phyloP scores from a whole-genome alignment of 305 asterid species.

The Salvia sclarea region DNA sequence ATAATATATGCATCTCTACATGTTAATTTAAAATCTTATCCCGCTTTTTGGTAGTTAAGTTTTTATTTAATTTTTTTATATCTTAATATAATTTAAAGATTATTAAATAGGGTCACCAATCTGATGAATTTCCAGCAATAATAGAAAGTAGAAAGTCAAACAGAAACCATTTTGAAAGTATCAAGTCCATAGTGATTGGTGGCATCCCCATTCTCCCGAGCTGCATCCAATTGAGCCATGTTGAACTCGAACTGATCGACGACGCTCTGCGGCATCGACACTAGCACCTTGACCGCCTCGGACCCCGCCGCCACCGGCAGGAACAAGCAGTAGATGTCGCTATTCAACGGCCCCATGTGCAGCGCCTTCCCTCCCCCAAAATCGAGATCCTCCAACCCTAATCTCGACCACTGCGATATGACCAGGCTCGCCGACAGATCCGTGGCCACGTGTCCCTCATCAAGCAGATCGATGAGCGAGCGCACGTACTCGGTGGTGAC shows the following conservation, averaged over 20 bases:
- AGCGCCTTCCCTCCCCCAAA: constrained; percentile 76
- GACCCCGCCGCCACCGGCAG: constrained; percentile 54
- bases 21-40: too few species aligned
- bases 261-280: constrained; percentile 66
- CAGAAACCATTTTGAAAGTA: constrained; percentile 43
- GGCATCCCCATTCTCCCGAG: constrained; percentile 40
- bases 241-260: constrained; percentile 54
- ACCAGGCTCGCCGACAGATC: constrained; percentile 65
- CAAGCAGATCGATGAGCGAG: constrained; percentile 58
- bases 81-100: too few species aligned
- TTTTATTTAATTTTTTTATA: too few species aligned
- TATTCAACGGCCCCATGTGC: constrained; percentile 69
- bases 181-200: constrained; percentile 37
- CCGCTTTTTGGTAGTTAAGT: too few species aligned
- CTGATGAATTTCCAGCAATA: too few species aligned
- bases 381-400: constrained; percentile 76
- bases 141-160: constrained; percentile 27
- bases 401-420: constrained; percentile 77
- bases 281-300: constrained; percentile 54
- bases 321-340: constrained; percentile 72
- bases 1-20: too few species aligned
- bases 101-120: neutral
- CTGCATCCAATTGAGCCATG: constrained; percentile 55
- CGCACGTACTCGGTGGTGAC: constrained; percentile 45
- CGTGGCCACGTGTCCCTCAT: constrained; percentile 40